Evolutionary conservation across 345 rosid species (phyloP).

Genomic region (Isatis tinctoria): DNA sequence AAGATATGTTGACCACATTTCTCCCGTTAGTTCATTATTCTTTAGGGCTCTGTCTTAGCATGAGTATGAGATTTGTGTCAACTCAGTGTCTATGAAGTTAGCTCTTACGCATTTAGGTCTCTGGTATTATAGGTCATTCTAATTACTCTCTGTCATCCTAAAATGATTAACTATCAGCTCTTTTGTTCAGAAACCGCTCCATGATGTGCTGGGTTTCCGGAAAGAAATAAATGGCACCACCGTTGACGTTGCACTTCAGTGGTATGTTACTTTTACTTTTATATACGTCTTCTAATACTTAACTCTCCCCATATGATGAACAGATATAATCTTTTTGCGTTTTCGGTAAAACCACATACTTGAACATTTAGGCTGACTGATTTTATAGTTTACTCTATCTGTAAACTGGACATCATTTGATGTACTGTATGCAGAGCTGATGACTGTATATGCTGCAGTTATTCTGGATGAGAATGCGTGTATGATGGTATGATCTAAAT

Average conservation of each 20-base stretch:
- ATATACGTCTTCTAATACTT: background rate
- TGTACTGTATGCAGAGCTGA: background rate
- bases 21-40: background rate
- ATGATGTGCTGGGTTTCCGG: constrained; percentile 77
- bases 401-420: background rate
- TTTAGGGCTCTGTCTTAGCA: constrained; percentile 2
- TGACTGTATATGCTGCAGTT: constrained; percentile 2
- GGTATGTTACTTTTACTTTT: constrained; percentile 46
- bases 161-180: constrained; percentile 12
- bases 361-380: background rate
- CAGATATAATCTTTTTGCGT: background rate
- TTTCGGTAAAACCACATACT: background rate
- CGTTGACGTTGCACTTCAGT: constrained; percentile 78
- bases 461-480: background rate
- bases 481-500: background rate
- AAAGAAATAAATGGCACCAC: constrained; percentile 62
- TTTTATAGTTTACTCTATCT: background rate
- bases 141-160: background rate
- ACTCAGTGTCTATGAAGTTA: constrained; percentile 11
- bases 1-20: constrained; percentile 1
- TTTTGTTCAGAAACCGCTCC: constrained; percentile 71
- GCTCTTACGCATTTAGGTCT: constrained; percentile 6
- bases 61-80: background rate
- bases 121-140: background rate
- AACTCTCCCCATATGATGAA: background rate